Percentiles rank a stretch among this genome's conserved stretches.
These are phyloP conservation scores for Cucurbita ficifolia DNA, from an alignment of 306 rosid genomes.

Conservation along the genomic window DNA sequence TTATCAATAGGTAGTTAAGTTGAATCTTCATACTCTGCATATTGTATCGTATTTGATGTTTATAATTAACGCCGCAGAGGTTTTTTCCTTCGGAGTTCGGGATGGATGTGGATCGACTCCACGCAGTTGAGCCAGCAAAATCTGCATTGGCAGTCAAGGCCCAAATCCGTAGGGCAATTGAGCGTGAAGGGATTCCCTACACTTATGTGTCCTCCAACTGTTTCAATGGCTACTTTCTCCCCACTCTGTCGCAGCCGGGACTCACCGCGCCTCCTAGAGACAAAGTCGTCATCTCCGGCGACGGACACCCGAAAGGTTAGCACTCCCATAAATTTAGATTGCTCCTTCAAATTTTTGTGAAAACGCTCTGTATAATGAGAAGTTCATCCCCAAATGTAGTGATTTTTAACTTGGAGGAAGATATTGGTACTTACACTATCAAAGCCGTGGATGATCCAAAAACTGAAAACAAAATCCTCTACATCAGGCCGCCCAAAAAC, in stretches of 20 bases:
- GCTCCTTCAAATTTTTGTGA: too few relatives aligned
- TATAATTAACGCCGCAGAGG: conserved; percentile 23
- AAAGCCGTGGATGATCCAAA: conserved; percentile 81
- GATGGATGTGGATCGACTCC: conserved; percentile 56
- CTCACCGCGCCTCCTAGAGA: conserved; percentile 55
- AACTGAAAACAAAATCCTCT: conserved; percentile 67
- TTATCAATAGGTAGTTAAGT: too few relatives aligned
- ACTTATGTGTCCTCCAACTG: conserved; percentile 49
- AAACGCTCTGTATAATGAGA: too few relatives aligned
- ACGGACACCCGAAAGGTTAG: conserved; percentile 62
- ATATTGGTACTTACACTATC: conserved; percentile 67
- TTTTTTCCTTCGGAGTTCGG: conserved; percentile 91
- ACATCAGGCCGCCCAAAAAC: conserved; percentile 60
- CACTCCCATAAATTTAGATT: too few relatives aligned
- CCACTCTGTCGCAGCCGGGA: conserved; percentile 59
- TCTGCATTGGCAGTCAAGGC: conserved; percentile 39
- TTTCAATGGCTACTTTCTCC: conserved; percentile 62
- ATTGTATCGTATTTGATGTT: too few relatives aligned
- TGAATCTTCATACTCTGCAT: too few relatives aligned
- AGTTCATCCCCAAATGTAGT: conserved; percentile 13
- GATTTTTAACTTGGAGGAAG: conserved; percentile 63
- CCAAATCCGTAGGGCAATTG: conserved; percentile 45
- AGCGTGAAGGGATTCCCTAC: conserved; percentile 61
- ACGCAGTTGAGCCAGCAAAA: conserved; percentile 90
- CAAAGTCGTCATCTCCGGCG: conserved; percentile 53